Percentiles rank a stretch among this genome's conserved stretches.
phyloP scores from a whole-genome alignment of 495 filamentous ascomycete species.

The Penicillium pancosmium region DNA sequence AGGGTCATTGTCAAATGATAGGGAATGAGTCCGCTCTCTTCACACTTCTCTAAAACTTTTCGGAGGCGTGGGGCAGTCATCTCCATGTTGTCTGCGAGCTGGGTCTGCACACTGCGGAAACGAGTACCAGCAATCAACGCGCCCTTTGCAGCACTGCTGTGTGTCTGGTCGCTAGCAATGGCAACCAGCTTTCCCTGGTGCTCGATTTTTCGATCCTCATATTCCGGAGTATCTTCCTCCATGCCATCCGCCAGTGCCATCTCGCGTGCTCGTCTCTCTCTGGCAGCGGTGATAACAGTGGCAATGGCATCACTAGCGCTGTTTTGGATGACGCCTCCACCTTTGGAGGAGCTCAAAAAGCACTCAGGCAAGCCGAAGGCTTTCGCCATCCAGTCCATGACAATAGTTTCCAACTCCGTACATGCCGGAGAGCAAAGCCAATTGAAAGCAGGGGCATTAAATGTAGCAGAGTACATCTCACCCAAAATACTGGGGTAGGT shows the following conservation, averaged over 20 bases:
- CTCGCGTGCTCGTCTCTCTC: slow-evolving; percentile 71
- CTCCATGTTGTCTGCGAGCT: slow-evolving; percentile 63
- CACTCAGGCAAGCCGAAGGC: slow-evolving; percentile 71
- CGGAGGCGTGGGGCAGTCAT: slow-evolving; percentile 69
- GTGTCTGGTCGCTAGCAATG: slow-evolving; percentile 76
- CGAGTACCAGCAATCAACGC: slow-evolving; percentile 83
- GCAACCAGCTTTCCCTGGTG: slow-evolving; percentile 75
- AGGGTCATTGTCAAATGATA: slow-evolving; percentile 87
- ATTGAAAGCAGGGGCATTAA: slow-evolving; percentile 92
- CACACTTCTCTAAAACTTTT: slow-evolving; percentile 60
- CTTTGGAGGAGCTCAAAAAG: slow-evolving; percentile 76
- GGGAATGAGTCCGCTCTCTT: slow-evolving; percentile 70
- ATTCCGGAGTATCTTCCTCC: slow-evolving; percentile 47
- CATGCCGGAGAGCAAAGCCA: slow-evolving; percentile 95
- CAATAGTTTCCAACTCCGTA: slow-evolving; percentile 94
- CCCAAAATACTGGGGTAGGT: slow-evolving; percentile 88
- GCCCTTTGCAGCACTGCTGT: slow-evolving; percentile 84
- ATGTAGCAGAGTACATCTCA: slow-evolving; percentile 88
- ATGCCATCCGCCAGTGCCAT: slow-evolving; percentile 52
- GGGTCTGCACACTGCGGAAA: slow-evolving; percentile 66
- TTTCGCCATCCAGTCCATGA: slow-evolving; percentile 89
- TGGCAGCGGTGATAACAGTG: slow-evolving; percentile 84
- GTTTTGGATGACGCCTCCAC: slow-evolving; percentile 94
- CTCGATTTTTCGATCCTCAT: slow-evolving; percentile 62
- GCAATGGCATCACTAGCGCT: slow-evolving; percentile 89